Evolutionary conservation across 352 stramenopile genomes (phyloP).

Genomic region (Elongisporangium prolatum): DNA sequence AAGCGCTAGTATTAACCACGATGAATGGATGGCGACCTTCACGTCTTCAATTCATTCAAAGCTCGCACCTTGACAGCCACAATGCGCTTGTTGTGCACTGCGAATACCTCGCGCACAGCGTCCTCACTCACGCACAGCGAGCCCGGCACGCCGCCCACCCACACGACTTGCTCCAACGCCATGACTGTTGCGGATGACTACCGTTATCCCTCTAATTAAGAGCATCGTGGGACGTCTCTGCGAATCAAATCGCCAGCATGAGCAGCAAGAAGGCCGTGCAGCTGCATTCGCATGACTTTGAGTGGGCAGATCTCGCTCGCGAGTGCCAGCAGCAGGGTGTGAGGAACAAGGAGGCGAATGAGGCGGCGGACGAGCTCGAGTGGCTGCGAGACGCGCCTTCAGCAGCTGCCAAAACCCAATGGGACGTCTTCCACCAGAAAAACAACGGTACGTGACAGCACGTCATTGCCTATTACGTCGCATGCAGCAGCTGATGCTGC

Average conservation of each 20-base stretch:
- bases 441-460: conserved; percentile 48
- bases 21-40: neutral
- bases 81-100: conserved; percentile 34
- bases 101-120: conserved; percentile 41
- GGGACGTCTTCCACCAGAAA: conserved; percentile 70
- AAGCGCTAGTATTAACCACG: neutral
- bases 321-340: conserved; percentile 20
- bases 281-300: conserved; percentile 75
- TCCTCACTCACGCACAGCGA: conserved; percentile 51
- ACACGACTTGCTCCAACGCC: conserved; percentile 24
- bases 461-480: neutral
- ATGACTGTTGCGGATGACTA: neutral
- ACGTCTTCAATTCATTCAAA: neutral
- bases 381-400: conserved; percentile 24
- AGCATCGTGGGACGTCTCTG: neutral
- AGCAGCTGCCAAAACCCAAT: conserved; percentile 57
- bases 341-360: conserved; percentile 5
- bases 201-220: neutral
- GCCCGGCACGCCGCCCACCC: conserved; percentile 49
- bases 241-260: conserved; percentile 1
- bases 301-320: conserved; percentile 62
- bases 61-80: conserved; percentile 35
- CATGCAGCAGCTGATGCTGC: neutral
- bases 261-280: conserved; percentile 29
- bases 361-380: neutral